A percentile compares a stretch with the other conserved stretches of the same genome.
Evolutionary conservation across 495 filamentous ascomycete genomes (phyloP).

Genomic region (Penicillium daleae): DNA sequence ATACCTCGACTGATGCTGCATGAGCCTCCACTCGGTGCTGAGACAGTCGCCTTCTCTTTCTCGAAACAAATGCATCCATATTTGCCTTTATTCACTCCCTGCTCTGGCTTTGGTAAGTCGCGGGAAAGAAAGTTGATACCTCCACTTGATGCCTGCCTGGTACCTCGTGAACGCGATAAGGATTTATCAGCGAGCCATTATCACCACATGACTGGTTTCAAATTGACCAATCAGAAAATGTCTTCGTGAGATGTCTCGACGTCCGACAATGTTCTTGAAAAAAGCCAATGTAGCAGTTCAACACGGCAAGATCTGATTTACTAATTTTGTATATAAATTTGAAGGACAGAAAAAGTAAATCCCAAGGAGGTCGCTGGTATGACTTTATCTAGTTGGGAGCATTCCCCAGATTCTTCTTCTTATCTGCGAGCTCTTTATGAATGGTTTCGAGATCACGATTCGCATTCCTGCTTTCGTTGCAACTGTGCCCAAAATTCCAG

Average conservation of each 20-base stretch:
- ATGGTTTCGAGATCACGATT: no score
- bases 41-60: slow-evolving; percentile 52
- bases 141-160: background rate
- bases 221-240: slow-evolving; percentile 39
- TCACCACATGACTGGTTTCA: slow-evolving; percentile 39
- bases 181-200: slow-evolving; percentile 22
- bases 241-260: background rate
- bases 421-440: no score
- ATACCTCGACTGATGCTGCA: background rate
- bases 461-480: no score
- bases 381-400: no score
- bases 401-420: no score
- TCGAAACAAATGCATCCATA: slow-evolving; percentile 63
- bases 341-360: no score
- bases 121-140: background rate
- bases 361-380: no score
- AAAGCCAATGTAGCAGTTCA: no score
- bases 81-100: background rate
- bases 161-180: slow-evolving; percentile 14
- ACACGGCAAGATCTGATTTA: no score
- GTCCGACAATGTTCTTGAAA: background rate
- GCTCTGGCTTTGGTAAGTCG: background rate
- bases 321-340: no score
- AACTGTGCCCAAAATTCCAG: no score
- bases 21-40: slow-evolving; percentile 11